A percentile compares a stretch with the other conserved stretches of the same genome.
Evolutionary conservation across 345 rosid genomes (phyloP).

Genomic region (Gossypium thurberi): DNA sequence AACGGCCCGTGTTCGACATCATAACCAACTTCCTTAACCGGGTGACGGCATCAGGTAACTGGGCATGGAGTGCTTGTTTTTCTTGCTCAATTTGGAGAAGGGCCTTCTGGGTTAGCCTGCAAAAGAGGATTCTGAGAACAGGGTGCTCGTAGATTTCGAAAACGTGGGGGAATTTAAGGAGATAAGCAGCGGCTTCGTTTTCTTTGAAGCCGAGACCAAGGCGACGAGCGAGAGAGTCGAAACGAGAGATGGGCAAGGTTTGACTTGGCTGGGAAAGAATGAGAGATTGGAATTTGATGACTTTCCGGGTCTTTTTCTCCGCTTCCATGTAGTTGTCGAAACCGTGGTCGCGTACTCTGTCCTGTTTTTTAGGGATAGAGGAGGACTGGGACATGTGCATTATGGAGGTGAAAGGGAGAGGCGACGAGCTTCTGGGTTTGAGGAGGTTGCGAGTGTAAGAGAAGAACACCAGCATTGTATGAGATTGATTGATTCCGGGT

Average conservation of each 20-base stretch:
- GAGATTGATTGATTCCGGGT: not conserved
- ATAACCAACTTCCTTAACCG: conserved; percentile 68
- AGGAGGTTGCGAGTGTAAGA: not conserved
- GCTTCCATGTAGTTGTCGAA: conserved; percentile 96
- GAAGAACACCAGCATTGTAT: conserved; percentile 24
- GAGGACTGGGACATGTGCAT: conserved; percentile 64
- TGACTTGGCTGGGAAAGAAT: conserved; percentile 65
- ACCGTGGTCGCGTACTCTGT: conserved; percentile 80
- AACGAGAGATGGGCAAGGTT: conserved; percentile 56
- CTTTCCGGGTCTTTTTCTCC: conserved; percentile 75
- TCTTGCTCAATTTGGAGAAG: conserved; percentile 61
- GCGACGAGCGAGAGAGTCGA: conserved; percentile 67
- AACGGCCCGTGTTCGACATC: conserved; percentile 73
- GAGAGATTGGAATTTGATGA: conserved; percentile 62
- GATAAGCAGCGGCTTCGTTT: conserved; percentile 61
- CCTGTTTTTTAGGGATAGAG: conserved; percentile 69
- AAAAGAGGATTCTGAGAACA: conserved; percentile 68
- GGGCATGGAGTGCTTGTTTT: conserved; percentile 50
- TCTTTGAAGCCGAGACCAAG: conserved; percentile 71
- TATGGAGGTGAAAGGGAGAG: conserved; percentile 1
- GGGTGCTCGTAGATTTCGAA: conserved; percentile 92
- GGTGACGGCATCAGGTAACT: conserved; percentile 55
- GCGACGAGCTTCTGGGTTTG: conserved; percentile 5
- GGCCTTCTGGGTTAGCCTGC: conserved; percentile 64
- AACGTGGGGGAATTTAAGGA: conserved; percentile 80